Base-by-base conservation (phyloP, 495 filamentous ascomycete species). In the Lepraria neglecta region DNA sequence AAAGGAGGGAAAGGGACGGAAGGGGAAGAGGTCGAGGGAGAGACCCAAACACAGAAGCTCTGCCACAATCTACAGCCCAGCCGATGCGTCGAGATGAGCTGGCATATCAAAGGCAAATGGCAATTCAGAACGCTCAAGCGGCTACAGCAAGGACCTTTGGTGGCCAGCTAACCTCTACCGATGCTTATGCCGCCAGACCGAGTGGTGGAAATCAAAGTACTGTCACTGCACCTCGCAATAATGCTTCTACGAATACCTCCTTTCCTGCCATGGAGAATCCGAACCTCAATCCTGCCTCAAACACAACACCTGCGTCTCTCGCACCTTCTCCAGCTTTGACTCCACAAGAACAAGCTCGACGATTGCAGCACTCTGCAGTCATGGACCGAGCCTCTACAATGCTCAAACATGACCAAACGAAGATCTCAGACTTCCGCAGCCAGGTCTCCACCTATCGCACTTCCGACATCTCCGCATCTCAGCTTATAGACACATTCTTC, bases 71-170 rank as follows among this genome's bases (percentile, higher is more conserved):
- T 33, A 89, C 87, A 45, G 90, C 89, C 0, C 91, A 94, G 60
- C 89, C 91, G 11, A 70, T 97, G 72, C 78, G 85, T 62, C 76
- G 94, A 74, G 94, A 92, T 65, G 89, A 98, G 71, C 75, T 96
- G 31, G 95, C 95, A 38, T 96, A 91, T 69, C 92, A 97, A 67
- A 80, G 95, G 47, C 90, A 95, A 63, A 85, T 95, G 82, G 92
- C 91, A 4, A 87, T 98, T 45, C 90, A 92, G 64, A 91, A 83
- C 62, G 84, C 89, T 1, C 92, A 94, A 69, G 87, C 90, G 0
- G 82, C 87, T 6, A 80, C 89, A 3, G 82, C 81, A 11, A 81
- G 90, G 30, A 90, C 83, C 14, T 96, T 96, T 73, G 90, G 91
- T 24, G 89, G 89, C 3, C 85, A 89, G 70, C 77, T 95, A 51